Base-by-base conservation (phyloP, 2,329 filamentous ascomycete species). In the Corniculantispora saksenae region DNA sequence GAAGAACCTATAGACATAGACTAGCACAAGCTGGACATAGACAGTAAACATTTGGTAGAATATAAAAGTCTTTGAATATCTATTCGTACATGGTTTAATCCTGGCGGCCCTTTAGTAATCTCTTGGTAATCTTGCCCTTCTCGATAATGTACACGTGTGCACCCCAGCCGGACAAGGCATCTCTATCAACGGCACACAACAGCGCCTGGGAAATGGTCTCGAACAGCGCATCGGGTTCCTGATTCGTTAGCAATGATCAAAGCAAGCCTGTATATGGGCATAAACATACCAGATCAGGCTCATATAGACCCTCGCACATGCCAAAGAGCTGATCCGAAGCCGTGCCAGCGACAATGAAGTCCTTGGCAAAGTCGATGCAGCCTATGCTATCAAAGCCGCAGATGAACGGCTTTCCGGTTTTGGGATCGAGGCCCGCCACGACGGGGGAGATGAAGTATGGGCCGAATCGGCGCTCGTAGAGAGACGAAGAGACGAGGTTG, bases 71-170 rank as follows among this genome's bases (percentile, higher is more conserved):
- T 61, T 61, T 65, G 56, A 61, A 56, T 63, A 63, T 67, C 63
- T 65, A 63, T 67, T 62, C 63, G 59, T 54, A 61, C 60, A 55
- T 53, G 55, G 25, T 71, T 69, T 92, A 94, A 79, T 98, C 94
- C 83, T 98, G 94, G 84, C 94, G 89, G 77, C 94, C 94, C 89
- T 98, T 98, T 79, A 99, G 84, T 89, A 99, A 88, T 79, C 95
- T 87, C 90, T 98, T 97, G 75, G 95, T 98, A 69, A 99, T 92
- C 91, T 98, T 98, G 83, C 97, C 94, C 87, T 99, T 99, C 85
- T 98, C 95, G 79, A 99, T 97, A 76, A 99, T 97, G 83, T 98
- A 99, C 72, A 99, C 95, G 77, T 99, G 93, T 47, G 95, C 95
- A 77, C 95, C 95, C 95, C 95, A 98, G 70, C 95, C 95, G 45